A percentile compares a stretch with the other conserved stretches of the same genome.
Conservation (phyloP, 2,329 filamentous ascomycete species). For the Colletotrichum salicis region DNA sequence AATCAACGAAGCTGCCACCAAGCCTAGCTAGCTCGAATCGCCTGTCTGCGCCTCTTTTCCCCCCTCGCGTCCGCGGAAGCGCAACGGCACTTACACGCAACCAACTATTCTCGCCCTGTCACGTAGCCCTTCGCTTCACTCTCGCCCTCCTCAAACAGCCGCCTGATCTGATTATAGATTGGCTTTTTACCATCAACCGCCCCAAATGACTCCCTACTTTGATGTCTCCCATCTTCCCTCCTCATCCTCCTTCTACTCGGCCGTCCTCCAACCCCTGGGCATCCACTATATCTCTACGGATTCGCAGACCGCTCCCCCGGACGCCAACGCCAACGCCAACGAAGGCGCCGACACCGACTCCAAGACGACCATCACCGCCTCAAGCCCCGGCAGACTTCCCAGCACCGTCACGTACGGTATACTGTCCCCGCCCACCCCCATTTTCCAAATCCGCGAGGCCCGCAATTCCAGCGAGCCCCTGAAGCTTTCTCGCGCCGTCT, state of each 20-base stretch:
- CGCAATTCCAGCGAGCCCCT: conserved; percentile 51
- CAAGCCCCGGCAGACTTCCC: neutral
- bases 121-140: neutral
- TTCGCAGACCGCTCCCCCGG: conserved; percentile 28
- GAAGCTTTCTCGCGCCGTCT: conserved; percentile 64
- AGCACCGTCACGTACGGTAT: conserved; percentile 57
- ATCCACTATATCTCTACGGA: conserved; percentile 71
- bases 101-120: neutral
- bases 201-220: conserved; percentile 59
- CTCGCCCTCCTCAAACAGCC: neutral
- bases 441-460: conserved; percentile 59
- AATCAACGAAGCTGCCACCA: neutral
- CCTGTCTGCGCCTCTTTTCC: neutral
- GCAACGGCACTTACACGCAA: neutral
- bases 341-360: conserved; percentile 4
- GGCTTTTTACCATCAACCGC: neutral
- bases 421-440: conserved; percentile 46
- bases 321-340: neutral
- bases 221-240: conserved; percentile 81
- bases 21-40: neutral
- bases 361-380: conserved; percentile 11
- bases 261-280: conserved; percentile 80
- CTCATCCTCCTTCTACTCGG: conserved; percentile 85
- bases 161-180: neutral
- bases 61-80: neutral